These are phyloP conservation scores for Pseudozyma flocculosa DNA, from an alignment of 1,284 basidiomycete species.

Conservation along the genomic window DNA sequence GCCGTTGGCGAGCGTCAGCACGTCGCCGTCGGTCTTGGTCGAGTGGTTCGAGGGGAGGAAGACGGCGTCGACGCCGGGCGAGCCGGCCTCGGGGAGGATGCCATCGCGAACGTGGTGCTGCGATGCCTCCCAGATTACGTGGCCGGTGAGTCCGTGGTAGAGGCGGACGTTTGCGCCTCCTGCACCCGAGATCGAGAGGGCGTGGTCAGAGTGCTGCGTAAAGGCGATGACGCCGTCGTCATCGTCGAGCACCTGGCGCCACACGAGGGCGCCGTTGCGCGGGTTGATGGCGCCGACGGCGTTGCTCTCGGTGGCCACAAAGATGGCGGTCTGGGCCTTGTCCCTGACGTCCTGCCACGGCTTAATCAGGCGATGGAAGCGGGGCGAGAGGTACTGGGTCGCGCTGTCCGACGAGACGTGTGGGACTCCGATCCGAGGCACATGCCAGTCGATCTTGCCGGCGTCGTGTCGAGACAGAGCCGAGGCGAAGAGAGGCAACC, in stretches of 20 bases:
- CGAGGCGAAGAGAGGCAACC: conserved; percentile 4
- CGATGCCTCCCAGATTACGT: conserved; percentile 69
- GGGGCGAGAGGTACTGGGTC: conserved; percentile 43
- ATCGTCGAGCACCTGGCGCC: conserved; percentile 74
- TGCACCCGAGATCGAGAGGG: conserved; percentile 71
- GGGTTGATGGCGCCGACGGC: conserved; percentile 75
- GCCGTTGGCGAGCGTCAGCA: conserved; percentile 36
- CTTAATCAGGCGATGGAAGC: conserved; percentile 57
- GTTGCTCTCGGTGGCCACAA: conserved; percentile 74
- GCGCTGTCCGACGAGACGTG: conserved; percentile 24
- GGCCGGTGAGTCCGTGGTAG: conserved; percentile 69
- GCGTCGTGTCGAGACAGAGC: conserved; percentile 30
- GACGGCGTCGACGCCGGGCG: conserved; percentile 34
- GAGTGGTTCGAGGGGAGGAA: conserved; percentile 26
- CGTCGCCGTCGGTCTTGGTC: conserved; percentile 15
- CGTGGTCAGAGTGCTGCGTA: conserved; percentile 62
- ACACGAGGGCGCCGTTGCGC: conserved; percentile 72
- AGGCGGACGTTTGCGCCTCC: conserved; percentile 72
- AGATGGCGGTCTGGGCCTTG: conserved; percentile 63
- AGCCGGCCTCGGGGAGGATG: conserved; percentile 18
- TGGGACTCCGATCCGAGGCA: conserved; percentile 38
- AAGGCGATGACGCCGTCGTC: conserved; percentile 74
- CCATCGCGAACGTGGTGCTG: conserved; percentile 31
- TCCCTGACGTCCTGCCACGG: conserved; percentile 33
- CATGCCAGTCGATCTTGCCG: conserved; percentile 40